Evolutionary conservation across 2,329 filamentous ascomycete species (phyloP), one percentile per base, ranked within the genome.

Genomic region (Ophiostoma sp.): DNA sequence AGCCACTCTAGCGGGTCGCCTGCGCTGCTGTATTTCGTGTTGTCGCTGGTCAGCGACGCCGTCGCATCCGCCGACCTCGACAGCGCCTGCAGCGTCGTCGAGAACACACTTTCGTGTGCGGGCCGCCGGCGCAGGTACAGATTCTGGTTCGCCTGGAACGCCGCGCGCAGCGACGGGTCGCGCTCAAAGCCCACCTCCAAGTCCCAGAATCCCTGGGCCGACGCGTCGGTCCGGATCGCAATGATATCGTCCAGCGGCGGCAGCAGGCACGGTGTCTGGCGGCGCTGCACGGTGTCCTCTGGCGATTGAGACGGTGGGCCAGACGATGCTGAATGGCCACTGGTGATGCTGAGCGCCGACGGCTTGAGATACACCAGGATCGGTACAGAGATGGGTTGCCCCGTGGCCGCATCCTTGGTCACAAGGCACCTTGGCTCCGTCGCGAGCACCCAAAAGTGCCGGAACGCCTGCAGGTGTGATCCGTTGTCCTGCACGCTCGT

Each of bases 361-460:
- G 66, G 58, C 67, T 79, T 85, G 70, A 92, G 82, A 9, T 81
- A 83, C 68, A 97, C 83, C 4, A 83, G 83, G 63, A 97, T 82
- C 0, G 91, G 87, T 2, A 93, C 84, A 7, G 87, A 85, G 65
- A 97, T 86, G 0, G 93, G 90, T 60, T 92, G 87, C 55, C 89
- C 87, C 0, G 92, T 96, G 69, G 95, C 88, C 3, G 95, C 85
- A 73, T 99, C 95, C 70, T 94, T 91, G 18, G 92, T 86, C 0
- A 99, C 87, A 0, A 99, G 84, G 75, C 94, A 98, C 66, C 96
- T 87, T 9, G 92, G 87, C 74, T 99, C 95, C 0, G 91, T 89
- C 1, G 95, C 95, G 3, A 99, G 83, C 11, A 97, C 94, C 95
- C 95, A 99, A 75, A 99, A 91, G 78, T 99, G 94, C 5, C 96